Percentiles rank a stretch among this genome's conserved stretches.
These are phyloP conservation scores for Jacaranda mimosifolia DNA, from an alignment of 257 asterid genomes.

Conservation along the genomic window DNA sequence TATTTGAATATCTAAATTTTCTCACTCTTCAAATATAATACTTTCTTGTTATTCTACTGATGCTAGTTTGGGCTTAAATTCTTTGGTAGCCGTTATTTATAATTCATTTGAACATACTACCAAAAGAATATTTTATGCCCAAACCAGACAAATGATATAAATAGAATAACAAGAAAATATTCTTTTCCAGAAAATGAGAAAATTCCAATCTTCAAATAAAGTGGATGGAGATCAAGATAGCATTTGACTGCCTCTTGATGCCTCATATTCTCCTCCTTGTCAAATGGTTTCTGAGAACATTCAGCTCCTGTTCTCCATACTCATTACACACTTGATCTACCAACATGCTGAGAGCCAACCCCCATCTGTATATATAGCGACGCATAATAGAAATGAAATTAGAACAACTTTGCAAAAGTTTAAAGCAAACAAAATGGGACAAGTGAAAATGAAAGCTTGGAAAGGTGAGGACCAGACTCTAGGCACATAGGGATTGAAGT, in stretches of 20 bases:
- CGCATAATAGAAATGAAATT: neutral
- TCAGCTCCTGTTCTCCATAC: constrained; percentile 41
- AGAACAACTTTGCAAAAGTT: neutral
- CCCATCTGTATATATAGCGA: constrained; percentile 37
- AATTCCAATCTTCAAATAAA: constrained; percentile 25
- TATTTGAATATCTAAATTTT: no score
- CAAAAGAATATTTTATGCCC: neutral
- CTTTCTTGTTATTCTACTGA: no score
- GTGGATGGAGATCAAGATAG: constrained; percentile 38
- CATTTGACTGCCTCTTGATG: constrained; percentile 31
- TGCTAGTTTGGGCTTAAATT: no score
- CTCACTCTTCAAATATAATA: no score
- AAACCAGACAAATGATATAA: neutral
- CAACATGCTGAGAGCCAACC: neutral
- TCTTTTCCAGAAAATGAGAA: no score
- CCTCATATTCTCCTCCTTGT: constrained; percentile 41
- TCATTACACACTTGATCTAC: constrained; percentile 10
- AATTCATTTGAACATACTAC: no score
- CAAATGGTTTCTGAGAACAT: constrained; percentile 45
- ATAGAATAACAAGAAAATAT: neutral
- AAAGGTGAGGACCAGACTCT: no score
- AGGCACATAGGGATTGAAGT: no score
- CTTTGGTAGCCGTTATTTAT: no score
- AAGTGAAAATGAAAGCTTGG: neutral
- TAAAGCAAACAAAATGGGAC: neutral